Evolutionary conservation across 2,329 filamentous ascomycete genomes (phyloP).

Genomic region (Ophiostoma triangulosporum): DNA sequence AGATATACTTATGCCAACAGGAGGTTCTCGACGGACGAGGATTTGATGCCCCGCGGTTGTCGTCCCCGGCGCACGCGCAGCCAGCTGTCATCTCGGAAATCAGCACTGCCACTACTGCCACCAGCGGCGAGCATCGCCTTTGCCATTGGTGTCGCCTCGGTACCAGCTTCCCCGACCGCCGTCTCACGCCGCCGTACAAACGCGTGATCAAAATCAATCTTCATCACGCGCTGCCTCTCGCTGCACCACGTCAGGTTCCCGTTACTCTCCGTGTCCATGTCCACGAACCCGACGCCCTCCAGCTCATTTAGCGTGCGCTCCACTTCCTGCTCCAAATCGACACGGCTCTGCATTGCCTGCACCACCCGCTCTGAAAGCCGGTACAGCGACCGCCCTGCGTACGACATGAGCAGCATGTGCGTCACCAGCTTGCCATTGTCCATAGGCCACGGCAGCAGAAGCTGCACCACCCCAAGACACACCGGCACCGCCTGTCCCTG

Average conservation of each 20-base stretch:
- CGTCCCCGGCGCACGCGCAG: too few relatives aligned
- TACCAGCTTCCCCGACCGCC: too few relatives aligned
- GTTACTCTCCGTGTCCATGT: not conserved
- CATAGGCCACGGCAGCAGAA: conserved; percentile 8
- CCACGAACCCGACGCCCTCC: not conserved
- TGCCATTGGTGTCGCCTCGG: too few relatives aligned
- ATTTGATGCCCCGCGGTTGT: too few relatives aligned
- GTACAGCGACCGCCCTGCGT: conserved; percentile 6
- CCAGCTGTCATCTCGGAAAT: too few relatives aligned
- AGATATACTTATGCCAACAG: too few relatives aligned
- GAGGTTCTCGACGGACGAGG: too few relatives aligned
- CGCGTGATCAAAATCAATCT: conserved; percentile 9
- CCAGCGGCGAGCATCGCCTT: too few relatives aligned
- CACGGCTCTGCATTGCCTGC: not conserved
- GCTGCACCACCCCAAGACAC: conserved; percentile 7
- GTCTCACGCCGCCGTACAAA: not conserved
- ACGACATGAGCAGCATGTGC: conserved; percentile 15
- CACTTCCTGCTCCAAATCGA: conserved; percentile 4
- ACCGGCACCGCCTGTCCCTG: conserved; percentile 9
- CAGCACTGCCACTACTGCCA: too few relatives aligned
- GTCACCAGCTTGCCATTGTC: conserved; percentile 5
- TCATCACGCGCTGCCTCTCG: conserved; percentile 7
- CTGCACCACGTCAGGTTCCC: conserved; percentile 9
- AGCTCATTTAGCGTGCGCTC: conserved; percentile 7
- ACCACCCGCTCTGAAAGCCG: not conserved